A percentile compares a stretch with the other conserved stretches of the same genome.
Conservation (phyloP, 2,329 filamentous ascomycete genomes). For the Alternaria tenuissima region DNA sequence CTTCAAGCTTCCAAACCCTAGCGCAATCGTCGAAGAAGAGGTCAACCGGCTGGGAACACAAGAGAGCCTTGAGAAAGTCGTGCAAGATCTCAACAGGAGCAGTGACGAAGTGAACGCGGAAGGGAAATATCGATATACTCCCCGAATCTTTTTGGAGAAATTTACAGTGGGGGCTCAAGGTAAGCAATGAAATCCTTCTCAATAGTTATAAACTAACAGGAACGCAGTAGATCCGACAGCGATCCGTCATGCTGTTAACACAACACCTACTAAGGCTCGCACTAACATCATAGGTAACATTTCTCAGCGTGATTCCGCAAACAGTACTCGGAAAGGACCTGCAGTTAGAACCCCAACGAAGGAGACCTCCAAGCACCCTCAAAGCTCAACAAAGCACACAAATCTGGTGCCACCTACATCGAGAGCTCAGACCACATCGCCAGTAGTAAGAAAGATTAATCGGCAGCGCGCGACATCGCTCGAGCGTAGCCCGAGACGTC, state of each 20-base stretch:
- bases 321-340: not conserved
- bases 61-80: constrained; percentile 4
- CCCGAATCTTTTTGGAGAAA: constrained; percentile 30
- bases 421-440: not conserved
- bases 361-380: not conserved
- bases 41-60: constrained; percentile 14
- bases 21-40: not conserved
- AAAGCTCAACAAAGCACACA: not conserved
- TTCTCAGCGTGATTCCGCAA: not conserved
- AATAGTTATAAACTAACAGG: not conserved
- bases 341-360: too few species aligned
- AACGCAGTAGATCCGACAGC: not conserved
- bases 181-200: not conserved
- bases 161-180: constrained; percentile 14
- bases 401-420: not conserved
- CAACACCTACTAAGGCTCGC: constrained; percentile 18
- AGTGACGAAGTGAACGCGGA: not conserved
- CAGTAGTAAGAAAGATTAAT: constrained; percentile 5
- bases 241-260: constrained; percentile 20
- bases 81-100: constrained; percentile 21
- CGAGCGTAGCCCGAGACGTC: constrained; percentile 10
- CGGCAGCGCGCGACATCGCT: constrained; percentile 6
- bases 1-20: constrained; percentile 33
- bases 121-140: constrained; percentile 22
- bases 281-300: not conserved